Base-by-base conservation (phyloP, 2,329 filamentous ascomycete species). In the Fusarium tupiense region DNA sequence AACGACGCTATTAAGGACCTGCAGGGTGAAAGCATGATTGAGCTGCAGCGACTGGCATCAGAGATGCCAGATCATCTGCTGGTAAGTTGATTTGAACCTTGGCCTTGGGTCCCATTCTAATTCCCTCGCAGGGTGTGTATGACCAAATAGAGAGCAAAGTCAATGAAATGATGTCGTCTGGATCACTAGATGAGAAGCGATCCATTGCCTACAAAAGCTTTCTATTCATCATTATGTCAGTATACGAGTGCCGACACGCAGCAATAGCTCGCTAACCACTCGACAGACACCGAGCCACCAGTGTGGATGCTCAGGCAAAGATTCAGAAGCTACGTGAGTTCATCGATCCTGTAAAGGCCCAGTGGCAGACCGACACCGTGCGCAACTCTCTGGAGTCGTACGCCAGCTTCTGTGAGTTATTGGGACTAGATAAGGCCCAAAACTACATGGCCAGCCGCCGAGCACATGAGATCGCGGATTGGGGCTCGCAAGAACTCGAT, bases 11-110 rank as follows among this genome's bases (percentile, higher is more conserved):
- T 98, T 41, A 96, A 95, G 79, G 94, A 97, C 66, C 87, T 99
- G 22, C 95, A 98, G 80, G 90, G 89, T 8, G 90, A 97, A 78
- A 93, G 94, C 77, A 94, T 95, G 82, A 88, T 94, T 64, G 96
- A 99, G 82, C 87, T 98, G 67, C 95, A 98, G 78, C 90, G 95
- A 64, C 87, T 99, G 46, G 96, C 96, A 12, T 91, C 94, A 71
- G 94, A 95, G 77, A 98, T 98, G 88, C 93, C 96, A 0, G 94
- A 98, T 81, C 93, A 97, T 80, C 91, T 99, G 71, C 88, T 96
- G 77, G 89, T 93, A 84, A 84, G 87, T 68, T 53, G 41, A 26
- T 31, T 17, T 31, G 53, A 49, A 22, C 38, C 16, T n/a, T 24
- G 14, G 44, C n/a, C 41, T 31, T 6, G 19, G 40, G 19, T 35